Percentiles rank a stretch among this genome's conserved stretches.
These are phyloP conservation scores for Rhizodiscina lignyota DNA, from an alignment of 495 filamentous ascomycete species.

Conservation along the genomic window DNA sequence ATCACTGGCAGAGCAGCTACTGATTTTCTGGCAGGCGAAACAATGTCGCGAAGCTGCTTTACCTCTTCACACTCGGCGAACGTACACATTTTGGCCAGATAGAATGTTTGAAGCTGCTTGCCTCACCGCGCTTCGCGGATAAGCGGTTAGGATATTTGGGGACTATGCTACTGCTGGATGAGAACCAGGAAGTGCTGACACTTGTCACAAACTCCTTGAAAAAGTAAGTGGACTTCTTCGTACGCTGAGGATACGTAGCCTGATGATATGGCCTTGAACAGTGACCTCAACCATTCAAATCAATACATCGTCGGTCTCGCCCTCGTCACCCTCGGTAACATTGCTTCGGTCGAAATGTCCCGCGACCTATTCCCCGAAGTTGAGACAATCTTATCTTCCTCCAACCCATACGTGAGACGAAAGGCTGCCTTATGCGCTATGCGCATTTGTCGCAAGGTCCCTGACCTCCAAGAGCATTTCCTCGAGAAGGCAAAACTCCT, in stretches of 20 bases:
- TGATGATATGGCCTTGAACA: conserved; percentile 17
- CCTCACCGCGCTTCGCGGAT: conserved; percentile 93
- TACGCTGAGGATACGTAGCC: neutral
- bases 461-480: conserved; percentile 93
- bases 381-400: conserved; percentile 72
- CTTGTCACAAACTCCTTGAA: conserved; percentile 94
- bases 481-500: conserved; percentile 80
- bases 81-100: conserved; percentile 98
- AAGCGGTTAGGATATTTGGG: conserved; percentile 92
- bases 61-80: conserved; percentile 97
- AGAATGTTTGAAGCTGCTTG: conserved; percentile 94
- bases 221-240: conserved; percentile 42
- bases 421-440: conserved; percentile 99
- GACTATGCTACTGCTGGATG: conserved; percentile 88
- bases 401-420: conserved; percentile 90
- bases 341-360: conserved; percentile 97
- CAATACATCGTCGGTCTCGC: conserved; percentile 97
- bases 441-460: conserved; percentile 95
- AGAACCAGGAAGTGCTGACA: conserved; percentile 96
- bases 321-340: conserved; percentile 89
- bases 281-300: conserved; percentile 91
- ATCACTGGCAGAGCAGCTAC: conserved; percentile 3
- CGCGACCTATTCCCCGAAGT: conserved; percentile 92
- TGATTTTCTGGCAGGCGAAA: conserved; percentile 50
- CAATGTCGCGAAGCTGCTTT: conserved; percentile 95